phyloP scores from a whole-genome alignment of 331 rosid genomes.

The Spiraea crenata region DNA sequence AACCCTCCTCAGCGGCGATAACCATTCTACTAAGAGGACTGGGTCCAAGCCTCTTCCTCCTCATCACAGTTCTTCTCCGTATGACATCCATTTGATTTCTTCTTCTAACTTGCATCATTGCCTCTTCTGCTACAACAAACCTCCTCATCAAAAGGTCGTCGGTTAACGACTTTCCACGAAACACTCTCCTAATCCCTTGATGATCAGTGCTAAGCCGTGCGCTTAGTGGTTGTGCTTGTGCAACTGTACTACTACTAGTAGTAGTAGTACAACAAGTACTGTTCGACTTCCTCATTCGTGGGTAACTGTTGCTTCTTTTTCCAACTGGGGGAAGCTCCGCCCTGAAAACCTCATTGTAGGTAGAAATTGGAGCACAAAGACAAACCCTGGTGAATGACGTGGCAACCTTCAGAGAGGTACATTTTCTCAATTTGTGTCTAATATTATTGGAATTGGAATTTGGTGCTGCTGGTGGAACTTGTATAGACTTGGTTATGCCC shows the following conservation, averaged over 20 bases:
- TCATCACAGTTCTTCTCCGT: slow-evolving; percentile 56
- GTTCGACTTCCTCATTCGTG: slow-evolving; percentile 31
- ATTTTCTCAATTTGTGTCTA: slow-evolving; percentile 62
- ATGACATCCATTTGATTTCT: slow-evolving; percentile 91
- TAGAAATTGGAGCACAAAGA: slow-evolving; percentile 87
- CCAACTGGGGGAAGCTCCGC: slow-evolving; percentile 59
- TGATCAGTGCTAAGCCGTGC: slow-evolving; percentile 64
- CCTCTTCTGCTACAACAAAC: slow-evolving; percentile 90
- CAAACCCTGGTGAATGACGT: slow-evolving; percentile 84
- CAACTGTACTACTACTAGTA: not conserved
- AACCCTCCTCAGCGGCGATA: slow-evolving; percentile 59
- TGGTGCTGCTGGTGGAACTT: slow-evolving; percentile 27
- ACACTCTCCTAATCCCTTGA: slow-evolving; percentile 52
- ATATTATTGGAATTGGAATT: slow-evolving; percentile 29
- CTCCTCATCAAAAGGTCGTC: slow-evolving; percentile 93
- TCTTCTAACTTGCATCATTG: slow-evolving; percentile 89
- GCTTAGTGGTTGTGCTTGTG: not conserved
- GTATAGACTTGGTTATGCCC: slow-evolving; percentile 26
- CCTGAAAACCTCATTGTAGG: slow-evolving; percentile 71
- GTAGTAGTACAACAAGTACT: not conserved
- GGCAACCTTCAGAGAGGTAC: slow-evolving; percentile 75
- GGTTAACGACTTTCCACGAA: slow-evolving; percentile 83
- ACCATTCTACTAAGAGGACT: slow-evolving; percentile 92
- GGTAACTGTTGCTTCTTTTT: slow-evolving; percentile 84
- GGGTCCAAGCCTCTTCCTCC: slow-evolving; percentile 79